Evolutionary conservation across 2,329 filamentous ascomycete species (phyloP).

Genomic region (Acrodontium crateriforme): DNA sequence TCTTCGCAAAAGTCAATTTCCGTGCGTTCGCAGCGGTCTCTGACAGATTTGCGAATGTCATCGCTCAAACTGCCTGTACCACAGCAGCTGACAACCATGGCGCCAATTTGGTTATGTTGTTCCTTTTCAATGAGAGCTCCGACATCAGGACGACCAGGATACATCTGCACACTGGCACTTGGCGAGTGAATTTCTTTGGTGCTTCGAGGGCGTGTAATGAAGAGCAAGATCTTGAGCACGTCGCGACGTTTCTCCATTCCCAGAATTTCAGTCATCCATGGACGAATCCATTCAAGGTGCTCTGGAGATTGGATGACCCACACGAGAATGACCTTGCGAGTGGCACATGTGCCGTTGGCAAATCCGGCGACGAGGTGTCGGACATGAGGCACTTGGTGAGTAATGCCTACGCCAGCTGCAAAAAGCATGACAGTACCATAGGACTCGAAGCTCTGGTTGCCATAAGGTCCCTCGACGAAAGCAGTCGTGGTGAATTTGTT

Average conservation of each 20-base stretch:
- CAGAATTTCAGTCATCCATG: slow-evolving; percentile 80
- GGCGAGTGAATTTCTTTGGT: slow-evolving; percentile 68
- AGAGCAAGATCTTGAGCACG: slow-evolving; percentile 72
- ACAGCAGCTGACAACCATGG: slow-evolving; percentile 76
- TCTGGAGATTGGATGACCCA: slow-evolving; percentile 90
- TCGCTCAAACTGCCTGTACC: slow-evolving; percentile 62
- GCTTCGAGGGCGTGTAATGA: slow-evolving; percentile 76
- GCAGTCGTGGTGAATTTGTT: slow-evolving; percentile 51
- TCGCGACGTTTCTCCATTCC: slow-evolving; percentile 69
- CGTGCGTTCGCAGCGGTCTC: slow-evolving; percentile 48
- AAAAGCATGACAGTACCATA: slow-evolving; percentile 88
- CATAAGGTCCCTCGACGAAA: slow-evolving; percentile 79
- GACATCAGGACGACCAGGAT: slow-evolving; percentile 76
- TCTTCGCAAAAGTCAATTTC: slow-evolving; percentile 70
- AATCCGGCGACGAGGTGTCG: slow-evolving; percentile 46
- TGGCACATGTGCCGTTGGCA: slow-evolving; percentile 61
- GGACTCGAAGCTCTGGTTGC: slow-evolving; percentile 67
- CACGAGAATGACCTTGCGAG: slow-evolving; percentile 66
- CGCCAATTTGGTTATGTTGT: slow-evolving; percentile 66
- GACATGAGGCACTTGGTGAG: slow-evolving; percentile 82
- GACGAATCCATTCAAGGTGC: slow-evolving; percentile 82
- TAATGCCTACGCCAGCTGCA: slow-evolving; percentile 87
- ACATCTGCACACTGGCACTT: slow-evolving; percentile 76
- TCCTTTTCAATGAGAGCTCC: slow-evolving; percentile 68
- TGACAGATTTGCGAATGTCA: slow-evolving; percentile 55